Evolutionary conservation across 2,329 filamentous ascomycete genomes (phyloP).

Genomic region (Fusarium sp.): DNA sequence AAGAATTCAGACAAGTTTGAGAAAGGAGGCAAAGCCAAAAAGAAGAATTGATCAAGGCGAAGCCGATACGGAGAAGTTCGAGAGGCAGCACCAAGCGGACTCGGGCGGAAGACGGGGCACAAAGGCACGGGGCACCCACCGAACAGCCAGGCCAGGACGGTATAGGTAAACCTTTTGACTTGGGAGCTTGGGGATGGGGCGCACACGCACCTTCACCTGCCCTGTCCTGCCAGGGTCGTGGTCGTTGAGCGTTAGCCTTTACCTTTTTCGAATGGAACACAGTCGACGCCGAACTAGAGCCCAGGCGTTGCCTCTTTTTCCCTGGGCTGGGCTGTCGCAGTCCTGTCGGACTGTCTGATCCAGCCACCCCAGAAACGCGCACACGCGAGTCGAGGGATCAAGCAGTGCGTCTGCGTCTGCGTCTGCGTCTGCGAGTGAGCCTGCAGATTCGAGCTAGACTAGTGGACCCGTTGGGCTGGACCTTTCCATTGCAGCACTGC

Average conservation of each 20-base stretch:
- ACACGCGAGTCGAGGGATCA: conserved; percentile 34
- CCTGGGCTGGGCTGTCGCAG: background rate
- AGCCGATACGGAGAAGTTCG: conserved; percentile 28
- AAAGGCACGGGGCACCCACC: conserved; percentile 37
- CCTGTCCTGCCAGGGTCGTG: conserved; percentile 37
- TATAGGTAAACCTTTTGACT: conserved; percentile 33
- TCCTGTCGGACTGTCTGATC: conserved; percentile 30
- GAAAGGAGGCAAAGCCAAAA: conserved; percentile 28
- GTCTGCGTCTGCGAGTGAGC: conserved; percentile 13
- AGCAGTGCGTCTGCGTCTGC: conserved; percentile 21
- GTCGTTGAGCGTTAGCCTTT: conserved; percentile 37
- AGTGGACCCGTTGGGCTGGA: conserved; percentile 33
- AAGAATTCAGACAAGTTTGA: conserved; percentile 13
- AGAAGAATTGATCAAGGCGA: conserved; percentile 30
- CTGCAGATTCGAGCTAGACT: conserved; percentile 27
- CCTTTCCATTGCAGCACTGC: conserved; percentile 9
- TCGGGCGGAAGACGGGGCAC: conserved; percentile 37
- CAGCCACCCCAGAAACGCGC: conserved; percentile 39
- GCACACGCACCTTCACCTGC: conserved; percentile 22
- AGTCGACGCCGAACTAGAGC: conserved; percentile 33
- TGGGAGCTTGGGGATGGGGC: conserved; percentile 32
- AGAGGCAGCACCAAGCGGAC: conserved; percentile 33
- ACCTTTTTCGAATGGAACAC: conserved; percentile 31
- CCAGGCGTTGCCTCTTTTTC: conserved; percentile 22
- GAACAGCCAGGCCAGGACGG: conserved; percentile 30